These are phyloP conservation scores for Blumeriella jaapii DNA, from an alignment of 2,329 filamentous ascomycete genomes.

Conservation along the genomic window DNA sequence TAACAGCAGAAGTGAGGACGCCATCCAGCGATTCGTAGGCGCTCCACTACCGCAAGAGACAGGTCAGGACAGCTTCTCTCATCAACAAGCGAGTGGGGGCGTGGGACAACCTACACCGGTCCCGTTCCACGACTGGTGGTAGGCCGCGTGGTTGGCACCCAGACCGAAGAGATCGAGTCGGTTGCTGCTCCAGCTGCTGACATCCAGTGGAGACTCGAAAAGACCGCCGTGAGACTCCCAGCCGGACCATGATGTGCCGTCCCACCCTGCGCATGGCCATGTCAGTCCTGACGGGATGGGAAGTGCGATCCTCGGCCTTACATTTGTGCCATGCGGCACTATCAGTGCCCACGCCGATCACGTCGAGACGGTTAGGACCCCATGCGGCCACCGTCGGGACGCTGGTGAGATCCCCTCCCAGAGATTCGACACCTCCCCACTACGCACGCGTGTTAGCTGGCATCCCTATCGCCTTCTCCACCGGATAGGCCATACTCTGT, in stretches of 20 bases:
- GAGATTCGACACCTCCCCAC: conserved; percentile 9
- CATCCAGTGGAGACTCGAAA: conserved; percentile 5
- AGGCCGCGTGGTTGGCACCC: conserved; percentile 4
- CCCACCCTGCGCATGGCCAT: conserved; percentile 6
- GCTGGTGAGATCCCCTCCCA: conserved; percentile 8
- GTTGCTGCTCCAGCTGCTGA: conserved; percentile 14
- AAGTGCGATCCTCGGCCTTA: no score
- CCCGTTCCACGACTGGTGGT: conserved; percentile 10
- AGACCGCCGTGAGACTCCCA: conserved; percentile 8
- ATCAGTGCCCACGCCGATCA: conserved; percentile 8
- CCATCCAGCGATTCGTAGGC: conserved; percentile 6
- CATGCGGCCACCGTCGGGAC: conserved; percentile 7
- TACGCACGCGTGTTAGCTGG: no score
- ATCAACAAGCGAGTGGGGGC: no score
- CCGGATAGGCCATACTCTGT: background rate
- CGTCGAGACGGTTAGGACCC: conserved; percentile 7
- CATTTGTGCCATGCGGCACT: conserved; percentile 8
- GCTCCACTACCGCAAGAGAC: background rate
- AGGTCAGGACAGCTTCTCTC: no score
- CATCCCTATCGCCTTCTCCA: no score
- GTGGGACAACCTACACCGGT: background rate
- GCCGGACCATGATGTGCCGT: conserved; percentile 4
- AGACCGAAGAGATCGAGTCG: conserved; percentile 13
- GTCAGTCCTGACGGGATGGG: no score
- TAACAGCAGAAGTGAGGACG: conserved; percentile 4